Conservation (phyloP, 148 eudicot genomes). For the Arctostaphylos glauca region DNA sequence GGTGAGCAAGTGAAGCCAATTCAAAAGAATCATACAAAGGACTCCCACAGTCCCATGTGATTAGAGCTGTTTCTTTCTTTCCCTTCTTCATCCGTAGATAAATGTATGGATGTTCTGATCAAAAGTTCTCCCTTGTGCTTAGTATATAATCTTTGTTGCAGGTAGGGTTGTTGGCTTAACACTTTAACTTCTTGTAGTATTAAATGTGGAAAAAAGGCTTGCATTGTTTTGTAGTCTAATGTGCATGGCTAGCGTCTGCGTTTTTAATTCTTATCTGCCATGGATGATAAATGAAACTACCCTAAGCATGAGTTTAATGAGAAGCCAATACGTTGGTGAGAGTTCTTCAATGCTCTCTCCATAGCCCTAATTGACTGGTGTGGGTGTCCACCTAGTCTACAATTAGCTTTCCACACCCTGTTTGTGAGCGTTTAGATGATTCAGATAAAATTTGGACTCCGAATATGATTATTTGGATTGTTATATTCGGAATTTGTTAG, state of each 20-base stretch:
- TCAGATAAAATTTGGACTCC: too few species aligned
- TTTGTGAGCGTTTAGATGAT: too few species aligned
- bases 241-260: background rate
- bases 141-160: background rate
- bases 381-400: too few species aligned
- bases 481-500: too few species aligned
- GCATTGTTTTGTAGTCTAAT: too few species aligned
- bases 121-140: background rate
- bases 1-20: conserved; percentile 15
- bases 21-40: conserved; percentile 28
- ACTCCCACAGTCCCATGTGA: conserved; percentile 29
- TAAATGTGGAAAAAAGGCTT: background rate
- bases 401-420: too few species aligned
- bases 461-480: too few species aligned
- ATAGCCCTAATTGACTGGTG: background rate
- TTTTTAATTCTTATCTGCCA: background rate
- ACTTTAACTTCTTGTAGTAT: background rate
- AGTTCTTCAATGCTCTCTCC: background rate
- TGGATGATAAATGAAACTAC: background rate
- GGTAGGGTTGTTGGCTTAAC: conserved; percentile 14
- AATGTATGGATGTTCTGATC: background rate
- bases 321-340: background rate
- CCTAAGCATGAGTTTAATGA: background rate
- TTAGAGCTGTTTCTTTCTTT: background rate
- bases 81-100: background rate